Evolutionary conservation across 257 asterid genomes (phyloP), one percentile per base, ranked within the genome.

Genomic region (Gardenia jasminoides): DNA sequence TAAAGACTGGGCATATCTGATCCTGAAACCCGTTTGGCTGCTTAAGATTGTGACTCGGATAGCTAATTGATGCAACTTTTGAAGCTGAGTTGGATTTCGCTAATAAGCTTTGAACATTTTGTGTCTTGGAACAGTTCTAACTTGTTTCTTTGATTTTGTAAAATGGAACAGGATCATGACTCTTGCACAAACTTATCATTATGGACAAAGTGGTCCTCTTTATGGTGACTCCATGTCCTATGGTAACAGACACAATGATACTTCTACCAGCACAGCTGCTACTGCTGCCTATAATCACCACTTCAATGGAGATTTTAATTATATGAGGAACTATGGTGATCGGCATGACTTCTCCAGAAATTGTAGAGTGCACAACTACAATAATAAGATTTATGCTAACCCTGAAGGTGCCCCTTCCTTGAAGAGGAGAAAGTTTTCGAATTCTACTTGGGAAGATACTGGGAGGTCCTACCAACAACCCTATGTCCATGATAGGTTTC

Each of bases 361-460:
- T 75, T 76, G 76, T 71, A 71, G 82, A 73, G 87, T 67, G 70
- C 85, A 87, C 75, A 83, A 82, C 79, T 75, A 83, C 67, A 85
- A 50, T 72, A 82, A 69, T 30, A 72, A 82, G 80, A 84, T 78
- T 65, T 78, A 67, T 64, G 81, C 76, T 69, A 80, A 84, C 82
- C 85, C 88, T 65, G 96, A 90, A 31, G 73, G 72, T 44, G 79
- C 82, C n/a, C 88, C 90, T 76, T 85, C 94, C 80, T 70, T 84
- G 2, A 93, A 93, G 84, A 90, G 87, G 87, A 92, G 97, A 86
- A 93, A 91, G 88, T 64, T 91, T 72, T 84, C 90, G n/a, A 76
- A 79, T 80, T 83, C 89, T 61, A 77, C 91, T 76, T 81, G 82
- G 82, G 97, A 88, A 80, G 82, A 67, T 73, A 68, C 75, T 54